Evolutionary conservation across 148 eudicot genomes (phyloP).

Genomic region (Hydrangea macrophylla): DNA sequence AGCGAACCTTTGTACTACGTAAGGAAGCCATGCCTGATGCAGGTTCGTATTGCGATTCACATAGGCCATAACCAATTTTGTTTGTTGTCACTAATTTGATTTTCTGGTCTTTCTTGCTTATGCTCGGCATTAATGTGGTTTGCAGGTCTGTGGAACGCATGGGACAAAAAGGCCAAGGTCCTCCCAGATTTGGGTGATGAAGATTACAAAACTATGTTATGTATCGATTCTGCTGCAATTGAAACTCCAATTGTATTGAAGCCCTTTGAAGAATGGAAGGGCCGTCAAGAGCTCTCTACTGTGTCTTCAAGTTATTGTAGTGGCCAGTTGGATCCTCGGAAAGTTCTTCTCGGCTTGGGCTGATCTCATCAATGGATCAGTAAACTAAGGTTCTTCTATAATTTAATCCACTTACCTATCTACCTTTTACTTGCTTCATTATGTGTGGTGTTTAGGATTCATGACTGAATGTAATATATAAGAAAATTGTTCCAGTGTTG

Average conservation of each 20-base stretch:
- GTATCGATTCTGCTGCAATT: slow-evolving; percentile 71
- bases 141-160: slow-evolving; percentile 86
- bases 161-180: slow-evolving; percentile 83
- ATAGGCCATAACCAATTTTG: background rate
- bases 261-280: slow-evolving; percentile 84
- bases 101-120: background rate
- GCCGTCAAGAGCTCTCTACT: slow-evolving; percentile 65
- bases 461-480: slow-evolving; percentile 6
- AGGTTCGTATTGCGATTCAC: slow-evolving; percentile 34
- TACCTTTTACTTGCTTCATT: slow-evolving; percentile 8
- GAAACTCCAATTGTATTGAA: slow-evolving; percentile 61
- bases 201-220: slow-evolving; percentile 75
- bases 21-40: slow-evolving; percentile 84
- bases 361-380: slow-evolving; percentile 12
- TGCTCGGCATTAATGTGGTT: background rate
- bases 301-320: slow-evolving; percentile 91
- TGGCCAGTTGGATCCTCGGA: slow-evolving; percentile 75
- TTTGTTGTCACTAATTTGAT: background rate
- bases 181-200: slow-evolving; percentile 73
- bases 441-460: background rate
- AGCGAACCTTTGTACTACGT: slow-evolving; percentile 69
- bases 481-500: slow-evolving; percentile 3
- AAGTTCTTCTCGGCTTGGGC: slow-evolving; percentile 54
- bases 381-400: slow-evolving; percentile 12
- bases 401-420: slow-evolving; percentile 4